A percentile compares a stretch with the other conserved stretches of the same genome.
phyloP scores from a whole-genome alignment of 768 basidiomycete genomes.

The Collybia mongolica region DNA sequence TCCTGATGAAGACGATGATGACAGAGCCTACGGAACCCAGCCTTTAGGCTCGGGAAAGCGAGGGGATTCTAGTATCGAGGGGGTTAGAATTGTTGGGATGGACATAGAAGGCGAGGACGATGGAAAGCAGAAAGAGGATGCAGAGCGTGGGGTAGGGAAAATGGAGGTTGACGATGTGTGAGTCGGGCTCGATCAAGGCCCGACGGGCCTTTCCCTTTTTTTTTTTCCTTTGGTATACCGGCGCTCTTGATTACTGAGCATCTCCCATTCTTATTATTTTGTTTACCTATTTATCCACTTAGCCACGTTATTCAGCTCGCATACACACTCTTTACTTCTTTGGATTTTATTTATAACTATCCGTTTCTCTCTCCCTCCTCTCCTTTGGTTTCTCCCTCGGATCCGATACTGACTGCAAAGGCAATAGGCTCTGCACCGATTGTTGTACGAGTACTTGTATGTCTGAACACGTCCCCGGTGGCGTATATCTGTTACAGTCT shows the following conservation, averaged over 20 bases:
- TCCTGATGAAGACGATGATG: conserved; percentile 17
- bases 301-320: neutral
- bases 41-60: conserved; percentile 7
- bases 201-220: neutral
- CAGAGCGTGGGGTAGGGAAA: conserved; percentile 11
- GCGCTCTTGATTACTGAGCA: neutral
- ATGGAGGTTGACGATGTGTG: conserved; percentile 27
- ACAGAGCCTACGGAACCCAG: conserved; percentile 2
- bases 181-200: no score
- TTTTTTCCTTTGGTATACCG: neutral
- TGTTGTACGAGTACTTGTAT: no score
- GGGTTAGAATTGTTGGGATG: conserved; percentile 26
- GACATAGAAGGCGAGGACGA: conserved; percentile 11
- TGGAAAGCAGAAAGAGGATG: conserved; percentile 11
- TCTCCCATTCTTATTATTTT: neutral
- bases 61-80: conserved; percentile 18
- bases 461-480: no score
- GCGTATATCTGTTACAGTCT: no score
- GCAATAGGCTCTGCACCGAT: no score
- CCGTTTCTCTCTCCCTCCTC: neutral
- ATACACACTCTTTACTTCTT: neutral
- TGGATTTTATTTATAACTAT: neutral
- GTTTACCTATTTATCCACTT: neutral
- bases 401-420: neutral
- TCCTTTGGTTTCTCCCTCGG: neutral